phyloP scores from a whole-genome alignment of 352 stramenopile species.

The Pythium biforme region DNA sequence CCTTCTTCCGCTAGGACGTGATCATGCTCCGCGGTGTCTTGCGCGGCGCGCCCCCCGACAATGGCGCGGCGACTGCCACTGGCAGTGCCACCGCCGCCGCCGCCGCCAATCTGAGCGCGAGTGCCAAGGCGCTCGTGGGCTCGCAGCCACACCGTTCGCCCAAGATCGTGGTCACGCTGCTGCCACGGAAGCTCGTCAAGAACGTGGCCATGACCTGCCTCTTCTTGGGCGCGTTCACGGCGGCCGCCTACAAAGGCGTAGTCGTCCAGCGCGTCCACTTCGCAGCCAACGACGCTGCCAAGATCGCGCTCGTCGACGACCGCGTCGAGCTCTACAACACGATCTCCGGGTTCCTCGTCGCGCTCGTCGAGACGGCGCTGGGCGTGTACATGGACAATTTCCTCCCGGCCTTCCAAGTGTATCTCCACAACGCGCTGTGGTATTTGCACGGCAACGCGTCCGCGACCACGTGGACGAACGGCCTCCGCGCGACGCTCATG shows the following conservation, averaged over 20 bases:
- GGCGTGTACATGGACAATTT: constrained; percentile 37
- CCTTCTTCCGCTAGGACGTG: no score
- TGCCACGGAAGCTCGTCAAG: neutral
- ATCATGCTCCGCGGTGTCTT: no score
- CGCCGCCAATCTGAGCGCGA: no score
- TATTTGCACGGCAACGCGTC: constrained; percentile 7
- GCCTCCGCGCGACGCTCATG: constrained; percentile 20
- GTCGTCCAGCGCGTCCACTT: constrained; percentile 19
- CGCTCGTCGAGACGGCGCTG: constrained; percentile 27
- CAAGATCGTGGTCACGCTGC: constrained; percentile 3
- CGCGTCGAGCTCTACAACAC: constrained; percentile 31
- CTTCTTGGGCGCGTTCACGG: constrained; percentile 12
- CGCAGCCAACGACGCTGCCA: constrained; percentile 24
- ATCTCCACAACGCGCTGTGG: constrained; percentile 38
- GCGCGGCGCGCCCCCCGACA: no score
- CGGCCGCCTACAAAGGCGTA: constrained; percentile 26
- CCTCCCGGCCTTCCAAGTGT: constrained; percentile 42
- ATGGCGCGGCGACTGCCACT: no score
- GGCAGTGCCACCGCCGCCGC: no score
- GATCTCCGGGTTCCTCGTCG: constrained; percentile 39
- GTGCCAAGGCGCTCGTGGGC: neutral
- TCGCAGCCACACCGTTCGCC: neutral
- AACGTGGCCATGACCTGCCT: neutral
- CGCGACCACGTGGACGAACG: constrained; percentile 7
- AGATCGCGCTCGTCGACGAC: constrained; percentile 24